Conservation (phyloP, 1,284 basidiomycete species). For the Cryptococcus sp. region DNA sequence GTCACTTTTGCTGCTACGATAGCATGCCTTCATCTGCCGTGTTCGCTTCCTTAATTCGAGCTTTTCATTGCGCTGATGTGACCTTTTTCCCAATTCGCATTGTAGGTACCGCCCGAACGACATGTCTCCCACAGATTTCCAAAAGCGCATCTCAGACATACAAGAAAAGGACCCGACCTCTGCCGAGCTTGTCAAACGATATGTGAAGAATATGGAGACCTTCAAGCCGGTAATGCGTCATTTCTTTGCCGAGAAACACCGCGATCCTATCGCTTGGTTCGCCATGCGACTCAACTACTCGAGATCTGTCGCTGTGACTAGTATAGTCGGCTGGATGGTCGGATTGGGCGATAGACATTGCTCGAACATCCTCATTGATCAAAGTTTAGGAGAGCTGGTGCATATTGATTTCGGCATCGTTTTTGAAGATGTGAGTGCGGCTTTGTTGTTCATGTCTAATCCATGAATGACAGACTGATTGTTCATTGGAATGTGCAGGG, state of each 20-base stretch:
- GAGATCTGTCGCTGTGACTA: constrained; percentile 87
- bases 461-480: constrained; percentile 1
- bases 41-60: too few species aligned
- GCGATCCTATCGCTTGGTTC: constrained; percentile 87
- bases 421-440: constrained; percentile 77
- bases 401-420: constrained; percentile 97
- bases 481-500: constrained; percentile 60
- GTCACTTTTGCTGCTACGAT: too few species aligned
- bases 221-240: constrained; percentile 89
- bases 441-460: background rate
- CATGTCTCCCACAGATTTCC: constrained; percentile 17
- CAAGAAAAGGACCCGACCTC: constrained; percentile 45
- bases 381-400: constrained; percentile 77
- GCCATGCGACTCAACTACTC: constrained; percentile 88
- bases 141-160: constrained; percentile 25
- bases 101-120: constrained; percentile 3
- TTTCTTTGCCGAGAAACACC: constrained; percentile 88
- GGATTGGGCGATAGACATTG: constrained; percentile 92
- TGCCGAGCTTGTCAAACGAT: constrained; percentile 56
- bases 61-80: too few species aligned
- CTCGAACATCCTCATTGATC: constrained; percentile 90
- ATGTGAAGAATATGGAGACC: constrained; percentile 59
- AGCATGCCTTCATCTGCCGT: background rate
- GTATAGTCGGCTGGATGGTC: constrained; percentile 89
- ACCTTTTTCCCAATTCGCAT: background rate